These are phyloP conservation scores for Diaporthe sp. DNA, from an alignment of 2,329 filamentous ascomycete species.

Conservation along the genomic window DNA sequence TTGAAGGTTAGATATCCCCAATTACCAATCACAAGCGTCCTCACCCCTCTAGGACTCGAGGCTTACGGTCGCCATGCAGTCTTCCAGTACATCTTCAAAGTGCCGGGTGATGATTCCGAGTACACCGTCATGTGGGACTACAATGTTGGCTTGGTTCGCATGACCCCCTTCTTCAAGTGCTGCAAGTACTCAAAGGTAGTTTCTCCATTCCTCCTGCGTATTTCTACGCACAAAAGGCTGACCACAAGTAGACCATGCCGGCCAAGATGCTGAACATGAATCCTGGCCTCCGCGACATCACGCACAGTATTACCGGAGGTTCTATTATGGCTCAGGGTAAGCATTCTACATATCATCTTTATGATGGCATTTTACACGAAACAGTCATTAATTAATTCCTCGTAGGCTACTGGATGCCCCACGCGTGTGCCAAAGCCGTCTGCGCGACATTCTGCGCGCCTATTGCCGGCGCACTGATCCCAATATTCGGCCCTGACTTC, in stretches of 20 bases:
- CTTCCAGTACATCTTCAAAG: constrained; percentile 85
- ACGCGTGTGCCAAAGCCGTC: constrained; percentile 84
- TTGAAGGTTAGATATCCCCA: constrained; percentile 75
- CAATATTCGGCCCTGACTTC: constrained; percentile 89
- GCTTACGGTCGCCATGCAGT: constrained; percentile 61
- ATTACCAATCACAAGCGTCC: neutral
- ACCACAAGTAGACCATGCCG: constrained; percentile 78
- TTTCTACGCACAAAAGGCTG: constrained; percentile 4
- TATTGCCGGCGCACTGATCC: constrained; percentile 88
- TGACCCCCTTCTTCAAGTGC: constrained; percentile 95
- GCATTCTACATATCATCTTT: constrained; percentile 34
- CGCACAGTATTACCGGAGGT: constrained; percentile 94
- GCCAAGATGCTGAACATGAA: constrained; percentile 86
- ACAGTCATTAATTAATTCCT: constrained; percentile 37
- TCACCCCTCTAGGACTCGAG: neutral
- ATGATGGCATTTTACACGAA: neutral
- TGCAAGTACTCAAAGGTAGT: constrained; percentile 86
- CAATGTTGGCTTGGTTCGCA: constrained; percentile 91
- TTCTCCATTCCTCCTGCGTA: neutral
- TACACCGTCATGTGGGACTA: constrained; percentile 97
- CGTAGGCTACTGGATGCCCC: constrained; percentile 97
- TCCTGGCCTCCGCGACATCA: constrained; percentile 86
- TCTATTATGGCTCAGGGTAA: constrained; percentile 89
- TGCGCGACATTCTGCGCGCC: constrained; percentile 90
- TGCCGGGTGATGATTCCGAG: constrained; percentile 74